Percentiles rank a stretch among this genome's conserved stretches.
These are phyloP conservation scores for Galeopsis tetrahit DNA, from an alignment of 257 asterid species.

Conservation along the genomic window DNA sequence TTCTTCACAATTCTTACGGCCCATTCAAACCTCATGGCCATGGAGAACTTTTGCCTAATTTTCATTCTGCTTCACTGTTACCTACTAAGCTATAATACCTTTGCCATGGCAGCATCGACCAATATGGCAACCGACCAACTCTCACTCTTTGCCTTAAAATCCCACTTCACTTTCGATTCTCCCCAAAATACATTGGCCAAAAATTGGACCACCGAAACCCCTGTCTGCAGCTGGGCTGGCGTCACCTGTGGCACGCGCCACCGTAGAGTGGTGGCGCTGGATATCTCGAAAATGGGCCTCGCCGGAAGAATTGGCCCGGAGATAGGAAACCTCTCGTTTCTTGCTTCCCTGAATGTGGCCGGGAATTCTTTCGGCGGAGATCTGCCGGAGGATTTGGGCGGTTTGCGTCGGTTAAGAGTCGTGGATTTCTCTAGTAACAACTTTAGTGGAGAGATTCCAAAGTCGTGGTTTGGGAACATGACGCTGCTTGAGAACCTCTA, in stretches of 20 bases:
- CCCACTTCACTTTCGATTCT: constrained; percentile 5
- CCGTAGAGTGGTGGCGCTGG: constrained; percentile 31
- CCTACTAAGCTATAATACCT: not conserved
- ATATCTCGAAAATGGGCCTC: constrained; percentile 35
- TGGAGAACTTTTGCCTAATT: not conserved
- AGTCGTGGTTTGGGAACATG: constrained; percentile 24
- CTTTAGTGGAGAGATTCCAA: constrained; percentile 43
- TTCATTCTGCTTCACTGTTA: constrained; percentile 1
- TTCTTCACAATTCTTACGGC: not conserved
- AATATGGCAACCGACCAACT: not conserved
- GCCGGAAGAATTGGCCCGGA: constrained; percentile 40
- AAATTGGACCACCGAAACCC: constrained; percentile 27
- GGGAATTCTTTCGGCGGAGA: constrained; percentile 36
- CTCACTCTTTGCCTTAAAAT: constrained; percentile 29
- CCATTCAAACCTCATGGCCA: not conserved
- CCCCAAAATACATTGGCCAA: not conserved
- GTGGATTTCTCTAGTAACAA: constrained; percentile 29
- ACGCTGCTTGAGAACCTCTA: constrained; percentile 1
- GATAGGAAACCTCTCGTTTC: constrained; percentile 47
- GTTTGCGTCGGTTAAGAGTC: constrained; percentile 31
- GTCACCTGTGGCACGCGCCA: constrained; percentile 43
- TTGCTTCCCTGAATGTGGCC: constrained; percentile 29
- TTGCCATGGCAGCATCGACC: not conserved
- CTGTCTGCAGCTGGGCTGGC: constrained; percentile 39
- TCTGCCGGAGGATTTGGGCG: constrained; percentile 35